Percentiles rank a stretch among this genome's conserved stretches.
These are phyloP conservation scores for Helotiales sp. DNA, from an alignment of 2,329 filamentous ascomycete genomes.

Conservation along the genomic window DNA sequence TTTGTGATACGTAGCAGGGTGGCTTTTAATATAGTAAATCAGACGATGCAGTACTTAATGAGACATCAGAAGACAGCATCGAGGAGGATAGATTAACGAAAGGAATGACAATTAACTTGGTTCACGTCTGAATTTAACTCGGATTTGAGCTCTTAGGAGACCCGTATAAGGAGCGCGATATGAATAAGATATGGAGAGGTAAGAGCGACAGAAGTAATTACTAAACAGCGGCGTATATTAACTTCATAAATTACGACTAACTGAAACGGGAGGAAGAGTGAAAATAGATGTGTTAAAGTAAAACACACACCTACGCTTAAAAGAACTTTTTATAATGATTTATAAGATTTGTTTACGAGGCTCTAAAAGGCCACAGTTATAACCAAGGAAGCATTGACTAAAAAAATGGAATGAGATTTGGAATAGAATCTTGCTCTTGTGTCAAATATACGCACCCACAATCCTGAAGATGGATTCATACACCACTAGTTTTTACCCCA, in stretches of 20 bases:
- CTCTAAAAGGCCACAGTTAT: too few species aligned
- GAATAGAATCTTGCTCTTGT: neutral
- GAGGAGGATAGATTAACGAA: neutral
- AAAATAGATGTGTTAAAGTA: neutral
- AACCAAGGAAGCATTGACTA: neutral
- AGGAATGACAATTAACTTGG: neutral
- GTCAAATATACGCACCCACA: too few species aligned
- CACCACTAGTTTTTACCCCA: neutral
- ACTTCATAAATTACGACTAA: slow-evolving; percentile 1
- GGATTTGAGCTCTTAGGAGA: neutral
- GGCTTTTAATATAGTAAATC: too few species aligned
- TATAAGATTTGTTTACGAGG: slow-evolving; percentile 1
- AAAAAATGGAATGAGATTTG: neutral
- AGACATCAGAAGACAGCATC: neutral
- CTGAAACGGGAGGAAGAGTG: neutral
- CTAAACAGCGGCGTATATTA: neutral
- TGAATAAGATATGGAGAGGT: neutral
- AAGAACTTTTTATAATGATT: neutral
- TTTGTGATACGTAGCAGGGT: neutral
- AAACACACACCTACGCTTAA: neutral
- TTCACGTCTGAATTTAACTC: neutral
- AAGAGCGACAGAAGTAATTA: neutral
- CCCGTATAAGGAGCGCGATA: neutral
- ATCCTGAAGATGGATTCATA: too few species aligned
- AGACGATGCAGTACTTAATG: neutral